phyloP scores from a whole-genome alignment of 352 stramenopile genomes.

The Globisporangium yorkense region DNA sequence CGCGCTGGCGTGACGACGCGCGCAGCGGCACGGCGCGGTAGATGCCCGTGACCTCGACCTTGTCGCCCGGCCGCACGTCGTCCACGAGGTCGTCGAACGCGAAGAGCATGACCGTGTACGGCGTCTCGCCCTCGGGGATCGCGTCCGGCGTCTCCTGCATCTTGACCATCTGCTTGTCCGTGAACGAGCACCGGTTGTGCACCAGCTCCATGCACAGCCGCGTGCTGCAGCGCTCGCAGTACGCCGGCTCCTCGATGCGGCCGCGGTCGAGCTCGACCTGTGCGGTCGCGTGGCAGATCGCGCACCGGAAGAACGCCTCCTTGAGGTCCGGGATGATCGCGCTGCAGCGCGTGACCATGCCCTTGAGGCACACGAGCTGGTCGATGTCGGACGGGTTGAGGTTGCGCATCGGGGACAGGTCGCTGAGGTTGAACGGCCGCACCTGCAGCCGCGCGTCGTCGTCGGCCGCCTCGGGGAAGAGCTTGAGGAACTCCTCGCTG shows the following conservation, averaged over 20 bases:
- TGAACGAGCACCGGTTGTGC: slow-evolving; percentile 97
- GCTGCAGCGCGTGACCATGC: slow-evolving; percentile 97
- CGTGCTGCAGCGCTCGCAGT: slow-evolving; percentile 86
- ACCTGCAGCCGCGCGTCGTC: slow-evolving; percentile 89
- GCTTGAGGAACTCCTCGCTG: slow-evolving; percentile 83
- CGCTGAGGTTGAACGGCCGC: slow-evolving; percentile 94
- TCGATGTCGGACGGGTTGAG: slow-evolving; percentile 98
- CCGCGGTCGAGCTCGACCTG: slow-evolving; percentile 94
- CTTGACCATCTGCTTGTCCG: slow-evolving; percentile 98
- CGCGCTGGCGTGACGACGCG: slow-evolving; percentile 91
- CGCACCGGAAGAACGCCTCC: slow-evolving; percentile 95
- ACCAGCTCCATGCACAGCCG: slow-evolving; percentile 93
- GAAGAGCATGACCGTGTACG: slow-evolving; percentile 96
- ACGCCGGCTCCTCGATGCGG: slow-evolving; percentile 93
- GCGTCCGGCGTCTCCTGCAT: slow-evolving; percentile 98
- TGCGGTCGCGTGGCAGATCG: slow-evolving; percentile 87
- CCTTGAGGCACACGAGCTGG: slow-evolving; percentile 94
- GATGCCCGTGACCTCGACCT: slow-evolving; percentile 95
- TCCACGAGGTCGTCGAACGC: slow-evolving; percentile 98
- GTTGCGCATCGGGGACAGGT: slow-evolving; percentile 92
- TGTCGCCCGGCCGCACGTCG: slow-evolving; percentile 95
- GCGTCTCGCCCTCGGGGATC: slow-evolving; percentile 98
- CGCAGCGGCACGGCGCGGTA: slow-evolving; percentile 95
- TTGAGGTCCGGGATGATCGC: slow-evolving; percentile 98
- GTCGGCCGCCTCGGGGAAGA: slow-evolving; percentile 44